Evolutionary conservation across 2,329 filamentous ascomycete species (phyloP), one percentile per base, ranked within the genome.

Genomic region (Bertia moriformis): DNA sequence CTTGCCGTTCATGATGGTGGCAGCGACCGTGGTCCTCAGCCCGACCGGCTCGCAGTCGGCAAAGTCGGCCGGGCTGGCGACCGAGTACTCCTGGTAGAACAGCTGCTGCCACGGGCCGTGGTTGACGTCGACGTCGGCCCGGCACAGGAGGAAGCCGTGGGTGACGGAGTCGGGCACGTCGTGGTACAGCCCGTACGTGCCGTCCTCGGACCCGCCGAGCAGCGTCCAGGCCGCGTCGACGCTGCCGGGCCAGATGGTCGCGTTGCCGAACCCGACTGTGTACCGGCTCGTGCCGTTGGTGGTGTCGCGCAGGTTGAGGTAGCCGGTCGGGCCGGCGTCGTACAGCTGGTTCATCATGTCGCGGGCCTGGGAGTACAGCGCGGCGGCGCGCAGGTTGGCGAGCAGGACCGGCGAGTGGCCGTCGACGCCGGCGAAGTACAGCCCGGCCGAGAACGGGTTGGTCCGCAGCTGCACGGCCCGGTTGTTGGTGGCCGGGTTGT

Each of bases 381-480:
- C 41, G 5, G 30, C 40, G 38, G 39, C 36, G 1, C 14, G 38
- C 20, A 50, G 39, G 41, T 46, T 47, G 13, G 40, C 36, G 3
- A 47, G 38, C 2, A 49, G 43, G 5, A 46, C 43, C 0, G 44
- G 42, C 3, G 49, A 50, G 3, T 35, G n/a, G n/a, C 41, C 41
- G 39, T 50, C 49, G 13, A 50, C 18, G 14, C 40, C 47, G 4
- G 35, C 43, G 29, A 47, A 42, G 36, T 32, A 45, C 3, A 41
- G 42, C 7, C 39, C 40, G 0, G 32, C 13, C 2, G 44, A 15
- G 12, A 29, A 20, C 1, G 45, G 43, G 36, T 46, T 42, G 1
- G 41, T 14, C 4, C 47, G 46, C 19, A 50, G 42, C 38, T 50
- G 48, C 4, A 48, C 22, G 10, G 41, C 42, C n/a, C 45, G 46